Percentiles rank a stretch among this genome's conserved stretches.
Evolutionary conservation across 208 protist genomes (phyloP).

Genomic region (Tritrichomonas foetus): DNA sequence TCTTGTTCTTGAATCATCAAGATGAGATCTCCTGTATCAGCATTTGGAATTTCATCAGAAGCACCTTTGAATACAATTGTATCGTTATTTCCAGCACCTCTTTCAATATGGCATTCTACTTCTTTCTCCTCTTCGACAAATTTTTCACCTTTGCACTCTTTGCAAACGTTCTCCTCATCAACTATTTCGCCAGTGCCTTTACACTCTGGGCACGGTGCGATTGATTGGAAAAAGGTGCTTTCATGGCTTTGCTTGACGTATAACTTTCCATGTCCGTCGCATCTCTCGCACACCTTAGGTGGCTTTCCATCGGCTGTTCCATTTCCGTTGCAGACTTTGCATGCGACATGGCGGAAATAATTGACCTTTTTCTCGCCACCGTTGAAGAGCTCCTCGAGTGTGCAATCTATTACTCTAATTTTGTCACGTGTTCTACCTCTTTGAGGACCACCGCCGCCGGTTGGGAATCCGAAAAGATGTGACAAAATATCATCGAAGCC

Average conservation of each 20-base stretch:
- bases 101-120: background rate
- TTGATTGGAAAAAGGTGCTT: background rate
- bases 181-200: background rate
- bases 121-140: background rate
- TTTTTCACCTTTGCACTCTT: background rate
- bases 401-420: background rate
- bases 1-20: background rate
- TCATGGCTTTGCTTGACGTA: background rate
- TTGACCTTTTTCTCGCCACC: constrained; percentile 30
- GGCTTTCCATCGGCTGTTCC: background rate
- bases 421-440: background rate
- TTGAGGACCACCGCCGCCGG: background rate
- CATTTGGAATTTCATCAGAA: background rate
- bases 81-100: background rate
- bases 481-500: constrained; percentile 21
- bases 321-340: constrained; percentile 19
- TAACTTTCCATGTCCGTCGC: background rate
- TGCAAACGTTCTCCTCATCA: background rate
- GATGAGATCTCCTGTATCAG: constrained; percentile 23
- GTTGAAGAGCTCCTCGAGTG: constrained; percentile 22
- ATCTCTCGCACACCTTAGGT: background rate
- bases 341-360: background rate
- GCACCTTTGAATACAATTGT: background rate
- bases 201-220: background rate
- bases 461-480: background rate